Evolutionary conservation across 2,329 filamentous ascomycete species (phyloP).

Genomic region (Eutypella sp.): DNA sequence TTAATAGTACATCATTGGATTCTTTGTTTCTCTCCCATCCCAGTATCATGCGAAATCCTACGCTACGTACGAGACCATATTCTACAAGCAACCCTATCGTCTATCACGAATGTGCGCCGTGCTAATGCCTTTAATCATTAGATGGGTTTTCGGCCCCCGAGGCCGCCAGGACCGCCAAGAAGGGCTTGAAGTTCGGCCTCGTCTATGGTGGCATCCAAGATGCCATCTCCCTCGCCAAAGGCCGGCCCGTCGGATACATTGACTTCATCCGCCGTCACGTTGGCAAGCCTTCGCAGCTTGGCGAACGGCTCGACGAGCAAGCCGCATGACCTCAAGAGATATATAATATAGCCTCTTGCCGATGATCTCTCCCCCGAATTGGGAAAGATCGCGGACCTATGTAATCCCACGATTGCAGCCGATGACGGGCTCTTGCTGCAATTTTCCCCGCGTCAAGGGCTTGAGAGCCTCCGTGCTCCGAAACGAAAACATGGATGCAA

Average conservation of each 20-base stretch:
- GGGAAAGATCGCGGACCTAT: too few species aligned
- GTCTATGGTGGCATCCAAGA: constrained; percentile 81
- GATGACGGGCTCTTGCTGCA: too few species aligned
- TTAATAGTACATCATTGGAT: too few species aligned
- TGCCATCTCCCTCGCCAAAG: constrained; percentile 60
- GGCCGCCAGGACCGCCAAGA: constrained; percentile 71
- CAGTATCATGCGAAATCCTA: constrained; percentile 1
- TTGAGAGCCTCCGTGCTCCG: too few species aligned
- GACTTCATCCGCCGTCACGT: constrained; percentile 55
- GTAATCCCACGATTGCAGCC: not conserved
- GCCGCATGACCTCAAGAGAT: too few species aligned
- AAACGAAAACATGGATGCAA: too few species aligned
- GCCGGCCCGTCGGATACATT: constrained; percentile 70
- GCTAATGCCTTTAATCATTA: constrained; percentile 30
- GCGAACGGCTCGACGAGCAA: constrained; percentile 9
- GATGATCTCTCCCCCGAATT: too few species aligned
- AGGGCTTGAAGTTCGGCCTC: constrained; percentile 73
- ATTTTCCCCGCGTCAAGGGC: too few species aligned
- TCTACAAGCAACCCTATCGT: not conserved
- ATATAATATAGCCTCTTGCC: too few species aligned
- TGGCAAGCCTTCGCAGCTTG: constrained; percentile 19
- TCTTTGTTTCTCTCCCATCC: constrained; percentile 2
- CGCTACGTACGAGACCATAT: not conserved
- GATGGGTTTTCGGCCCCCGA: constrained; percentile 76
- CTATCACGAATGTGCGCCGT: too few species aligned